Conservation (phyloP, 2,329 filamentous ascomycete species). For the Geoglossum cookeanum region DNA sequence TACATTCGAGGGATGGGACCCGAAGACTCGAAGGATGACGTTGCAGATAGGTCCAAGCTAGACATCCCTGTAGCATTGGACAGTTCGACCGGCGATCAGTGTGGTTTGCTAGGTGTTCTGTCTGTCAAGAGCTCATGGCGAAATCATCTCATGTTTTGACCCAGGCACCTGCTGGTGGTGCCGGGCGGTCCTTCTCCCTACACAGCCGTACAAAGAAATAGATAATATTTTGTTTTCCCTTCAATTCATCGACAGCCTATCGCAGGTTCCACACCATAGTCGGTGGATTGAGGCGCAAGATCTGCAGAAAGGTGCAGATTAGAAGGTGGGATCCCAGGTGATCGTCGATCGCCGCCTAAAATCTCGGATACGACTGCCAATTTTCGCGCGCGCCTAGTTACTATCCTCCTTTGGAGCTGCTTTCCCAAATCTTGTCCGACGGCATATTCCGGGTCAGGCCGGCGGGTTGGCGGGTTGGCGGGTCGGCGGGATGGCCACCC, state of each 20-base stretch:
- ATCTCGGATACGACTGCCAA: background rate
- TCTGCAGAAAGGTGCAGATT: background rate
- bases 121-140: background rate
- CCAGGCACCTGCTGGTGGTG: background rate
- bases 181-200: too few species aligned
- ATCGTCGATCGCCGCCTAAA: background rate
- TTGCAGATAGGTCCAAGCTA: conserved; percentile 1
- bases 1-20: conserved; percentile 35
- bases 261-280: background rate
- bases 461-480: background rate
- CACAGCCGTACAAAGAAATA: background rate
- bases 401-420: background rate
- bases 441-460: background rate
- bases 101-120: background rate
- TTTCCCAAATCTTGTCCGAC: background rate
- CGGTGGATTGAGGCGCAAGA: background rate
- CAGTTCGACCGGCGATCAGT: background rate
- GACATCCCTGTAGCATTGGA: background rate
- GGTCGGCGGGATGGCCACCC: too few species aligned
- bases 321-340: background rate
- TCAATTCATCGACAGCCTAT: background rate
- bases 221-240: background rate
- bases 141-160: background rate
- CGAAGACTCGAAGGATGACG: conserved; percentile 15
- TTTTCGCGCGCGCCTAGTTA: background rate